Evolutionary conservation across 2,329 filamentous ascomycete species (phyloP).

Genomic region (Arthrobotrys megalospora): DNA sequence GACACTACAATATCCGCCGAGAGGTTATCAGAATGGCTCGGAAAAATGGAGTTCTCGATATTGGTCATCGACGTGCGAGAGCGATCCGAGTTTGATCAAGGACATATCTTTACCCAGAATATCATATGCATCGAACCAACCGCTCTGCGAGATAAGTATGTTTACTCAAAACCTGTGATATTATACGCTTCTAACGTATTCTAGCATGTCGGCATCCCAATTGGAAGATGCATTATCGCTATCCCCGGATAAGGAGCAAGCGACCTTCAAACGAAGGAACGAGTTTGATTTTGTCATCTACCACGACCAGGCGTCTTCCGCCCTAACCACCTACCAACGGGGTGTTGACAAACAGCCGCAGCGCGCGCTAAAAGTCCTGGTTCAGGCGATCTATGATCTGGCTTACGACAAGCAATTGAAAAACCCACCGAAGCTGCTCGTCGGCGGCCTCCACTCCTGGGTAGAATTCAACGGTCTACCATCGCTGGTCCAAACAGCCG

Average conservation of each 20-base stretch:
- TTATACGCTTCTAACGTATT: slow-evolving; percentile 9
- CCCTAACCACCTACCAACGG: slow-evolving; percentile 63
- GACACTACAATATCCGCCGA: slow-evolving; percentile 75
- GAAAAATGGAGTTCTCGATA: slow-evolving; percentile 75
- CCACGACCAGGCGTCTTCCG: slow-evolving; percentile 81
- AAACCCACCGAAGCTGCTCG: slow-evolving; percentile 80
- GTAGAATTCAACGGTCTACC: slow-evolving; percentile 81
- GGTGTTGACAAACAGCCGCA: slow-evolving; percentile 69
- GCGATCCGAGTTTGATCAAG: slow-evolving; percentile 85
- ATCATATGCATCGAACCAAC: slow-evolving; percentile 94
- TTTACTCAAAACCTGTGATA: slow-evolving; percentile 67
- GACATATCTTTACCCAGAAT: slow-evolving; percentile 86
- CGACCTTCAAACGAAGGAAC: slow-evolving; percentile 79
- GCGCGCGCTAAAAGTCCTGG: slow-evolving; percentile 78
- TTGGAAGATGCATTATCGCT: slow-evolving; percentile 79
- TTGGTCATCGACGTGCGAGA: slow-evolving; percentile 88
- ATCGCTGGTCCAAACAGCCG: slow-evolving; percentile 70
- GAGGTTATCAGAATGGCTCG: slow-evolving; percentile 80
- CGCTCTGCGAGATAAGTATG: slow-evolving; percentile 78
- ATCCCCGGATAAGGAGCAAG: slow-evolving; percentile 79
- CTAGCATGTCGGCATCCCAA: slow-evolving; percentile 74
- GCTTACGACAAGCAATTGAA: slow-evolving; percentile 83
- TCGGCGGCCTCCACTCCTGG: slow-evolving; percentile 90
- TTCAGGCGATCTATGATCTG: slow-evolving; percentile 85
- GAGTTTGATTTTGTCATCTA: slow-evolving; percentile 90